Base-by-base conservation (phyloP, 169 alveolate genomes). In the Eimeria tenella region DNA sequence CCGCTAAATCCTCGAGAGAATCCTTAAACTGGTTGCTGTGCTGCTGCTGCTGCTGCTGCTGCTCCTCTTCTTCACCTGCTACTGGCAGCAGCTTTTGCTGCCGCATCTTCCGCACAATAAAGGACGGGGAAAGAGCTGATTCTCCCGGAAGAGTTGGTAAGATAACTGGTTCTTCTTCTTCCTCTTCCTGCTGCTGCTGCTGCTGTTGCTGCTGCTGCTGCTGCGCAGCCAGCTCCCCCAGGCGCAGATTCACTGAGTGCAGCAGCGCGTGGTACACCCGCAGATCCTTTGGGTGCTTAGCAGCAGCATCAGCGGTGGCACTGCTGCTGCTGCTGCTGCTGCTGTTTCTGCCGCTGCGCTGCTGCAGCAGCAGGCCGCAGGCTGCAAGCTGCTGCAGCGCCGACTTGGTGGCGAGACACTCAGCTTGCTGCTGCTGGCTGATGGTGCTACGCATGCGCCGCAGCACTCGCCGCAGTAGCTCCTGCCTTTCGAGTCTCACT, bases 361-460 rank as follows among this genome's bases (percentile, higher is more conserved):
- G 60, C 86, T 75, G 86, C 86, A 42, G 86, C 86, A 75, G 86
- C 65, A 75, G 49, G 63, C 25, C 86, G 6, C 86, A 8, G 17
- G 6, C 86, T 6, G 49, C 42, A 10, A 75, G 86, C 49, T 52
- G 68, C 86, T 75, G 86, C 86, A 75, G 86, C 19, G 86, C 86
- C 4, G 86, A 15, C 63, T 75, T 75, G 63, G 86, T 75, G 25
- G 86, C 86, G 5, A 25, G 86, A 50, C 86, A 75, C 86, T 75
- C 86, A 15, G 6, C 52, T 42, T 75, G 86, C 52, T 52, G 86
- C 86, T 75, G 86, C 86, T 49, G 86, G 63, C 17, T 17, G 21
- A 75, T 75, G 63, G 19, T 75, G 86, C 60, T 13, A 11, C 86
- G 86, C 86, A 75, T 75, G 86, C 86, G 86, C 65, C 86, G 86